A percentile compares a stretch with the other conserved stretches of the same genome.
These are phyloP conservation scores for Salix purpurea DNA, from an alignment of 345 rosid species.

Conservation along the genomic window DNA sequence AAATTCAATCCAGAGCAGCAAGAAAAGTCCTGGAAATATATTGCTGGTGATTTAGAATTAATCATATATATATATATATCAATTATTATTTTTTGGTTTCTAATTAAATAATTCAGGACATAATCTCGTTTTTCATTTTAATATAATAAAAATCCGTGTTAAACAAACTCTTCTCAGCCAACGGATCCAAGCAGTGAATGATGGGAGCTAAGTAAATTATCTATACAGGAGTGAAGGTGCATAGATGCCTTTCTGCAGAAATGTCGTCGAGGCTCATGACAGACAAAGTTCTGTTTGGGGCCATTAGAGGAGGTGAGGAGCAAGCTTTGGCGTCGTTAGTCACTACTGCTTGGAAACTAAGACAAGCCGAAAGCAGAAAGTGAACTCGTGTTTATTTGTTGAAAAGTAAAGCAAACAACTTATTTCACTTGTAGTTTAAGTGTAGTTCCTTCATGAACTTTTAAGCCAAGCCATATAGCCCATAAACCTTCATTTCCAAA, in stretches of 20 bases:
- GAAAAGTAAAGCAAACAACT: slow-evolving; percentile 82
- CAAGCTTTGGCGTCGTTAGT: not conserved
- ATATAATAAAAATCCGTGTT: too few relatives aligned
- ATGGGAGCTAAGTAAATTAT: too few relatives aligned
- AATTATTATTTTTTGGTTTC: too few relatives aligned
- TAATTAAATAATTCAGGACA: too few relatives aligned
- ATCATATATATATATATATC: too few relatives aligned
- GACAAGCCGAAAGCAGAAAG: not conserved
- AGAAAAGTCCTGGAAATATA: too few relatives aligned
- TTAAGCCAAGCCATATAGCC: slow-evolving; percentile 77
- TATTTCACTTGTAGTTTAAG: slow-evolving; percentile 84
- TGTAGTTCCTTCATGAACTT: slow-evolving; percentile 67
- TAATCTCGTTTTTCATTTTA: too few relatives aligned
- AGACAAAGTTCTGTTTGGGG: not conserved
- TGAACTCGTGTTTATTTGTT: slow-evolving; percentile 30
- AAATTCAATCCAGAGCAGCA: too few relatives aligned
- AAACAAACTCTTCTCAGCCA: not conserved
- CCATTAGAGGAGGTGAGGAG: not conserved
- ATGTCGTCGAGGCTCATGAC: not conserved
- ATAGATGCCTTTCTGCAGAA: not conserved
- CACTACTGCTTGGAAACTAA: not conserved
- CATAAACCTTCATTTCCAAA: slow-evolving; percentile 43
- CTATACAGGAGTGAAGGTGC: not conserved
- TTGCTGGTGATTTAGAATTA: too few relatives aligned
- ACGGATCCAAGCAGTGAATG: not conserved